Conservation (phyloP, 768 basidiomycete genomes). For the Phlebiopsis flavidoalba region DNA sequence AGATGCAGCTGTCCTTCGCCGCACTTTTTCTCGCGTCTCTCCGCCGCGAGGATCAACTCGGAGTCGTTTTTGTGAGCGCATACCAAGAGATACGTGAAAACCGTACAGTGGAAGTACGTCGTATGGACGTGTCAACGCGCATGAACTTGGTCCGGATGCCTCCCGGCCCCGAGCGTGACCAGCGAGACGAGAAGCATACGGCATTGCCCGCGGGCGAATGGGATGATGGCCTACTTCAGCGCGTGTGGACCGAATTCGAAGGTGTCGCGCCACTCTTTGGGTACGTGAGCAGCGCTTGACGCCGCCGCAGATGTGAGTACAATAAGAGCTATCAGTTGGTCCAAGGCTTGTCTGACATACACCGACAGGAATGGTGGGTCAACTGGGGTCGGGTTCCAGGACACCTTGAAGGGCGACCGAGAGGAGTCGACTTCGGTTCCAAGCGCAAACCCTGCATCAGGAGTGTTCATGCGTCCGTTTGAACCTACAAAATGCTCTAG, state of each 20-base stretch:
- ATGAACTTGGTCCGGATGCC: slow-evolving; percentile 41
- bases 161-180: slow-evolving; percentile 36
- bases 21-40: slow-evolving; percentile 54
- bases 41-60: slow-evolving; percentile 39
- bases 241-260: slow-evolving; percentile 54
- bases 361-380: slow-evolving; percentile 48
- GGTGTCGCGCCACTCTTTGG: slow-evolving; percentile 43
- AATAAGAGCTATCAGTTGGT: background rate
- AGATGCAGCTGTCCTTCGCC: slow-evolving; percentile 55
- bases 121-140: slow-evolving; percentile 41
- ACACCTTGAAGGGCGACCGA: background rate
- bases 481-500: background rate
- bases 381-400: slow-evolving; percentile 41
- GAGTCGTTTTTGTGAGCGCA: slow-evolving; percentile 46
- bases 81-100: slow-evolving; percentile 55
- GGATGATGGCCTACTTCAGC: slow-evolving; percentile 39
- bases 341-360: background rate
- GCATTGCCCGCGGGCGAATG: slow-evolving; percentile 32
- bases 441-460: background rate
- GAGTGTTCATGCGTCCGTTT: background rate
- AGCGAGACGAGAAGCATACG: slow-evolving; percentile 26
- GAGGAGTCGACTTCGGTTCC: slow-evolving; percentile 3
- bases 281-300: slow-evolving; percentile 49
- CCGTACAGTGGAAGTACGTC: slow-evolving; percentile 39
- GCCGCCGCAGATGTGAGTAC: slow-evolving; percentile 43